A percentile compares a stretch with the other conserved stretches of the same genome.
Evolutionary conservation across 352 stramenopile species (phyloP).

Genomic region (Phytopythium montanum): DNA sequence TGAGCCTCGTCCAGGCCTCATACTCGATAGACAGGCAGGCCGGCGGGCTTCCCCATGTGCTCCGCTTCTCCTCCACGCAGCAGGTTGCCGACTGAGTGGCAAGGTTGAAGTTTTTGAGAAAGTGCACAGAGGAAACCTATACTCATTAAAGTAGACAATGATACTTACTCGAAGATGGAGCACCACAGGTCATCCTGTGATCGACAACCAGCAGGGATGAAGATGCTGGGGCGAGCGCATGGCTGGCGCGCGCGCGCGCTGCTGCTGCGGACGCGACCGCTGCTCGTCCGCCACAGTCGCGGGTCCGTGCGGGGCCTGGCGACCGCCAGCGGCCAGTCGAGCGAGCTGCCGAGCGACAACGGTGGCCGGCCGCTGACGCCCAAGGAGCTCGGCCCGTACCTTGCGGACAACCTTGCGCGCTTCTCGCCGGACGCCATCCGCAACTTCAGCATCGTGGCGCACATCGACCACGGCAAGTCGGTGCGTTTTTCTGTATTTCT

Average conservation of each 20-base stretch:
- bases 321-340: neutral
- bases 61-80: neutral
- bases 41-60: neutral
- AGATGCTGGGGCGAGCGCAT: neutral
- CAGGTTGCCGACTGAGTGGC: neutral
- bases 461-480: constrained; percentile 92
- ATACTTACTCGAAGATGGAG: no score
- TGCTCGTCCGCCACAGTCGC: neutral
- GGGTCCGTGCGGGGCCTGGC: neutral
- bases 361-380: constrained; percentile 33
- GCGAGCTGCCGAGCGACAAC: constrained; percentile 10
- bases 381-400: constrained; percentile 49
- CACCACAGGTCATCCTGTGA: no score
- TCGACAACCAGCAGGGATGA: neutral
- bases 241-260: constrained; percentile 5
- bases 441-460: constrained; percentile 91
- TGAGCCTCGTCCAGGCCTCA: neutral
- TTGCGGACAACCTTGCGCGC: constrained; percentile 50
- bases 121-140: neutral
- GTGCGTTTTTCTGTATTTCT: constrained; percentile 23
- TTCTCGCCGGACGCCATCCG: constrained; percentile 77
- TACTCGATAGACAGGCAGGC: no score
- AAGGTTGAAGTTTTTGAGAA: neutral
- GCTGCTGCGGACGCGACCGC: neutral
- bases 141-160: neutral